These are phyloP conservation scores for Yarrowia galli DNA, from an alignment of 1,139 yeast genomes.

Conservation along the genomic window DNA sequence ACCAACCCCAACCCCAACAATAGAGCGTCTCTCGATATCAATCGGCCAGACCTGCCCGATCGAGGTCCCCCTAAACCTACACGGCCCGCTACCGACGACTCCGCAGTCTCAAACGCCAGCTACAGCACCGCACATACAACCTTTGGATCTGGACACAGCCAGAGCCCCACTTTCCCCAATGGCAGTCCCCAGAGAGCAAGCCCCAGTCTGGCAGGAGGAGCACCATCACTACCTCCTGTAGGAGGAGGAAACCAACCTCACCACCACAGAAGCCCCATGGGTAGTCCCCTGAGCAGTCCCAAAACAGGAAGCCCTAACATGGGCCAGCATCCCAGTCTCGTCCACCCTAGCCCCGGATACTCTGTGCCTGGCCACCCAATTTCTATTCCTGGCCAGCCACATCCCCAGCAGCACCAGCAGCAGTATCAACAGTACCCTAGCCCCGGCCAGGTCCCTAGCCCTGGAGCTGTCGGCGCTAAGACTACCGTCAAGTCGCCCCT, in stretches of 20 bases:
- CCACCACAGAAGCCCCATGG: too few relatives aligned
- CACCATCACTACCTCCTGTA: too few relatives aligned
- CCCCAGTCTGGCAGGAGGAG: too few relatives aligned
- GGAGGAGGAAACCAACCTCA: too few relatives aligned
- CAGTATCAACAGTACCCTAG: background rate
- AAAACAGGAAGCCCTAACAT: background rate
- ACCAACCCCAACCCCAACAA: slow-evolving; percentile 17
- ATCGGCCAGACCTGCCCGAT: slow-evolving; percentile 21
- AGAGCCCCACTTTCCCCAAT: background rate
- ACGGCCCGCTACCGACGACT: slow-evolving; percentile 14
- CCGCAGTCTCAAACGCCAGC: slow-evolving; percentile 2
- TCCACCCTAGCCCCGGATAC: background rate
- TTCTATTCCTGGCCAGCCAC: background rate
- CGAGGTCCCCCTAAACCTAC: slow-evolving; percentile 10
- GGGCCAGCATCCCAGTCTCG: background rate
- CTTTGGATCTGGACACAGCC: slow-evolving; percentile 1
- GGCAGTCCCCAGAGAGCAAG: too few relatives aligned
- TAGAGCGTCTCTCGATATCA: slow-evolving; percentile 3
- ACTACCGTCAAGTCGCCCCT: slow-evolving; percentile 21
- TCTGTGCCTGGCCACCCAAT: background rate
- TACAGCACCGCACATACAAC: slow-evolving; percentile 3
- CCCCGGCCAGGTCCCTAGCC: slow-evolving; percentile 15
- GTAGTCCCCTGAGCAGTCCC: slow-evolving; percentile 2
- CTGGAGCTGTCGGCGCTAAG: slow-evolving; percentile 1
- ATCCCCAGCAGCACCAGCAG: background rate